Conservation (phyloP, 2,329 filamentous ascomycete genomes). For the Fusarium pseudocircinatum region DNA sequence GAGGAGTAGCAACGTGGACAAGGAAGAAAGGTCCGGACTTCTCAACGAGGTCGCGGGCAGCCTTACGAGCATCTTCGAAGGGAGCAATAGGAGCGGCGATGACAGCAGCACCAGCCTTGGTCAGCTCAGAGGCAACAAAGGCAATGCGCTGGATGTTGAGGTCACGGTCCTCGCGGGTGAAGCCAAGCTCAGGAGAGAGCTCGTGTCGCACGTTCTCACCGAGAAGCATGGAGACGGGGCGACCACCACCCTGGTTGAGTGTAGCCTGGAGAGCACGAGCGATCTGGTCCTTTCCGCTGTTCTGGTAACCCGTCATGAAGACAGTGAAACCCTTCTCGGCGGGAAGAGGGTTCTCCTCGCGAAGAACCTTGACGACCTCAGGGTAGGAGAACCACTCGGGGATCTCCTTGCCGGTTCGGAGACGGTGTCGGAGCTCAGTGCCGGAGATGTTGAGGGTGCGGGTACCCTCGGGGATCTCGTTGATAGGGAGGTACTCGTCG, state of each 20-base stretch:
- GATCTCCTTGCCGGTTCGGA: constrained; percentile 92
- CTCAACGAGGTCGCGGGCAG: constrained; percentile 85
- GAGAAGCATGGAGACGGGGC: constrained; percentile 91
- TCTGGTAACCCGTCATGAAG: constrained; percentile 96
- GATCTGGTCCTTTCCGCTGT: constrained; percentile 96
- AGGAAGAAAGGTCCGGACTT: constrained; percentile 94
- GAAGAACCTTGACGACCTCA: constrained; percentile 94
- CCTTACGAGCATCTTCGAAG: constrained; percentile 79
- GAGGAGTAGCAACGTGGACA: constrained; percentile 90
- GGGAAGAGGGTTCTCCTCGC: constrained; percentile 94
- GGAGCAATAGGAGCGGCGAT: constrained; percentile 97
- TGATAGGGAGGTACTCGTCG: constrained; percentile 94
- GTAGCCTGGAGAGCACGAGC: constrained; percentile 96
- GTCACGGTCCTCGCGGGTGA: constrained; percentile 90
- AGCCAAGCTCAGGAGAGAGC: constrained; percentile 93
- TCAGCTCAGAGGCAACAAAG: constrained; percentile 95
- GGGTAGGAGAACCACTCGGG: constrained; percentile 99
- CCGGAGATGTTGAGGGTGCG: constrained; percentile 90
- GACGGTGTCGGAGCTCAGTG: constrained; percentile 89
- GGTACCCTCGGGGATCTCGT: constrained; percentile 84
- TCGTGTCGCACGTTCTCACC: constrained; percentile 95
- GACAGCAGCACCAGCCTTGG: constrained; percentile 89
- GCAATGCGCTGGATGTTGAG: constrained; percentile 96
- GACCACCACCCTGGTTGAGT: constrained; percentile 96
- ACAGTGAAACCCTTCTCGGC: constrained; percentile 95